phyloP scores from a whole-genome alignment of 345 rosid species.

The Gossypium ekmanianum region DNA sequence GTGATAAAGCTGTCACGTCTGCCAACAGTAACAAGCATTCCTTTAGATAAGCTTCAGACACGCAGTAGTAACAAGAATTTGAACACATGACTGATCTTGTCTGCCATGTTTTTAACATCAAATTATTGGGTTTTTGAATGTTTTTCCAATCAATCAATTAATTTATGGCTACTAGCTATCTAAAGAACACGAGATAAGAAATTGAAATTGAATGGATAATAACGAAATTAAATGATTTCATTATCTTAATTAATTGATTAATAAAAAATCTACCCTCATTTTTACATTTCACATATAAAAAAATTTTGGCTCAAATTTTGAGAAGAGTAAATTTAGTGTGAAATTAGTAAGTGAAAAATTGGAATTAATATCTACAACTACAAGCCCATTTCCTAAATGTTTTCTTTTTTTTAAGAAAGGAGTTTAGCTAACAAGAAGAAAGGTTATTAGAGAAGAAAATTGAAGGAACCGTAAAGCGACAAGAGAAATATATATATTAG shows the following conservation, averaged over 20 bases:
- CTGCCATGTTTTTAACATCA: conserved; percentile 32
- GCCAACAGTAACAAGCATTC: conserved; percentile 24
- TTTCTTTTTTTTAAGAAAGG: too few species aligned
- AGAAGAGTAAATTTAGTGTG: too few species aligned
- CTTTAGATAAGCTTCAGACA: conserved; percentile 4
- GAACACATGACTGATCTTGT: conserved; percentile 23
- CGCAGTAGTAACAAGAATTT: neutral
- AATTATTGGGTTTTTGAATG: conserved; percentile 38
- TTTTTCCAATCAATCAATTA: conserved; percentile 12
- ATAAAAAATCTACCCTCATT: too few species aligned
- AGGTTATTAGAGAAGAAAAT: neutral
- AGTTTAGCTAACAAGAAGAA: neutral
- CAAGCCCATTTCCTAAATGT: too few species aligned
- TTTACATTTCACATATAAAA: too few species aligned
- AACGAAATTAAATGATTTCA: too few species aligned
- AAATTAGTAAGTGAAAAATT: too few species aligned
- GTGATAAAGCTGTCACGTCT: conserved; percentile 92
- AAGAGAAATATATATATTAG: neutral
- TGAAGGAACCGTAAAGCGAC: neutral
- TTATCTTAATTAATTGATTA: too few species aligned
- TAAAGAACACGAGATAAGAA: neutral
- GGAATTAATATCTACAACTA: too few species aligned
- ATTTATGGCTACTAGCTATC: conserved; percentile 33
- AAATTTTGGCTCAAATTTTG: too few species aligned
- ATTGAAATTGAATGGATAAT: neutral